phyloP scores from a whole-genome alignment of 1,284 basidiomycete genomes.

The Entoloma clypeatum region DNA sequence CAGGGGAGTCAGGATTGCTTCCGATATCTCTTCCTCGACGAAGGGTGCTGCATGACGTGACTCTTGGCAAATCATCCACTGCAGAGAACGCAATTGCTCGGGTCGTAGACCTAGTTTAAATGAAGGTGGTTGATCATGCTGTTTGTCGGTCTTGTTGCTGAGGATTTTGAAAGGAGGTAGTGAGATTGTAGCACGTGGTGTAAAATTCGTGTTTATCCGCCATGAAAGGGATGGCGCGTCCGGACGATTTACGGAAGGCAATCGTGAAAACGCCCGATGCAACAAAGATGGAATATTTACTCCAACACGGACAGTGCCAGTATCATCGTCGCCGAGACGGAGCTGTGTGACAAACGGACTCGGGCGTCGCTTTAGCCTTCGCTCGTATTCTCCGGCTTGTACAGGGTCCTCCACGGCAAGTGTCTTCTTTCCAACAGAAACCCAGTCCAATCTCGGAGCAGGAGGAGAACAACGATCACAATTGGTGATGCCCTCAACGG shows the following conservation, averaged over 20 bases:
- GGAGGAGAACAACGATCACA: slow-evolving; percentile 80
- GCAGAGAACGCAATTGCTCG: slow-evolving; percentile 87
- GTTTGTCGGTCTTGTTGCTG: slow-evolving; percentile 76
- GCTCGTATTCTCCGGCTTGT: slow-evolving; percentile 84
- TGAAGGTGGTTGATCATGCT: slow-evolving; percentile 74
- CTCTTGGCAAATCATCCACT: slow-evolving; percentile 92
- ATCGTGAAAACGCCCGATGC: slow-evolving; percentile 81
- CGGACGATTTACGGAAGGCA: slow-evolving; percentile 58
- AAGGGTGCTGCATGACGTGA: slow-evolving; percentile 65
- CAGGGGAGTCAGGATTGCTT: slow-evolving; percentile 80
- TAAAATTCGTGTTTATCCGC: slow-evolving; percentile 78
- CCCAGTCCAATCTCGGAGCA: slow-evolving; percentile 76
- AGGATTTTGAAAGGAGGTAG: slow-evolving; percentile 64
- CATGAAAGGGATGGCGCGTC: slow-evolving; percentile 65
- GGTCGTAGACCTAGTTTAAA: slow-evolving; percentile 74
- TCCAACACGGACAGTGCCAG: slow-evolving; percentile 78
- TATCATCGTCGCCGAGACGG: slow-evolving; percentile 59
- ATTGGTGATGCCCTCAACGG: slow-evolving; percentile 39
- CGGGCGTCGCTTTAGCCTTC: slow-evolving; percentile 84
- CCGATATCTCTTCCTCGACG: slow-evolving; percentile 91
- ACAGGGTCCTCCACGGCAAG: slow-evolving; percentile 77
- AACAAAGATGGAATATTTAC: slow-evolving; percentile 85
- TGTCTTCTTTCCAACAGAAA: slow-evolving; percentile 53
- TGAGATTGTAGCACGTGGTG: slow-evolving; percentile 58
- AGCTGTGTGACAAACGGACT: slow-evolving; percentile 87